phyloP scores from a whole-genome alignment of 306 rosid species.

The Acmispon strigosus region DNA sequence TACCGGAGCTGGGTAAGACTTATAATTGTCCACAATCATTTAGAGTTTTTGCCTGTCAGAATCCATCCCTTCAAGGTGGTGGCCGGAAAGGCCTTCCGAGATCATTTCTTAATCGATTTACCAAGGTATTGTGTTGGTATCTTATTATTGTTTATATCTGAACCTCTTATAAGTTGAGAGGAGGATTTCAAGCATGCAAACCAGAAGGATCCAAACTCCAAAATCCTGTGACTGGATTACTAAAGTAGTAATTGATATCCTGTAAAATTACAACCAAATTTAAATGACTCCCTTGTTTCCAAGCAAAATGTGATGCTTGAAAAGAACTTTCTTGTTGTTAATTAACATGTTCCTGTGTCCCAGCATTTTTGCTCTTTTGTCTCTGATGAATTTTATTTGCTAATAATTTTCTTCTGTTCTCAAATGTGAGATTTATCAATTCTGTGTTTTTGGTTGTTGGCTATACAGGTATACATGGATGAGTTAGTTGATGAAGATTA shows the following conservation, averaged over 20 bases:
- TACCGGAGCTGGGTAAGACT: slow-evolving; percentile 79
- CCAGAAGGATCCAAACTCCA: not conserved
- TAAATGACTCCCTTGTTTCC: not conserved
- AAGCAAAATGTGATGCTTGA: not conserved
- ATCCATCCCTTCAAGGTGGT: slow-evolving; percentile 91
- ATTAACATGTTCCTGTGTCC: not conserved
- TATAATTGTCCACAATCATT: slow-evolving; percentile 82
- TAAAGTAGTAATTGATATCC: not conserved
- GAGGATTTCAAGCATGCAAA: not conserved
- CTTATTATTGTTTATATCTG: not conserved
- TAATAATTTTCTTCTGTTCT: not conserved
- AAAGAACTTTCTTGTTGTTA: not conserved
- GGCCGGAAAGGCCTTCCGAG: slow-evolving; percentile 95
- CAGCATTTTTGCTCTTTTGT: not conserved
- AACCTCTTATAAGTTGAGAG: not conserved
- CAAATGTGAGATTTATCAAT: not conserved
- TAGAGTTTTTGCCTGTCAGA: slow-evolving; percentile 95
- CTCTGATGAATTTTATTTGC: not conserved
- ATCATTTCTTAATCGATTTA: slow-evolving; percentile 88
- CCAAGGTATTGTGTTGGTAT: slow-evolving; percentile 51
- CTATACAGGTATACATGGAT: slow-evolving; percentile 82
- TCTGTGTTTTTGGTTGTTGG: slow-evolving; percentile 11
- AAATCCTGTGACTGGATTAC: not conserved
- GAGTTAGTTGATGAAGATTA: slow-evolving; percentile 79
- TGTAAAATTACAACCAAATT: not conserved